phyloP scores from a whole-genome alignment of 2,329 filamentous ascomycete genomes.

The Paecilomyces niveus region DNA sequence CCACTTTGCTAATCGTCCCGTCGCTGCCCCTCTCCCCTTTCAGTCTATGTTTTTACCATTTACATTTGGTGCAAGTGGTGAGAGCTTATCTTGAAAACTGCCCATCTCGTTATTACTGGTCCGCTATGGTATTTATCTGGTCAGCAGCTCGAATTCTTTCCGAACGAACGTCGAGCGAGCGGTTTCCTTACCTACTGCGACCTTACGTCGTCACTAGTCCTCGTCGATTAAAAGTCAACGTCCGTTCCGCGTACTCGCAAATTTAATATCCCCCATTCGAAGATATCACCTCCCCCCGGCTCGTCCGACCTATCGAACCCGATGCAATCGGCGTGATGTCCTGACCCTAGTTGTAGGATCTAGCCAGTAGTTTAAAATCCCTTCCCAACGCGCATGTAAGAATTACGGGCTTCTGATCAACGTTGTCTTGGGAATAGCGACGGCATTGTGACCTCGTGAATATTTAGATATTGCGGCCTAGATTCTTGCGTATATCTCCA shows the following conservation, averaged over 20 bases:
- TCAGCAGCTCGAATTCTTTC: constrained; percentile 19
- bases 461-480: not conserved
- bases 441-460: not conserved
- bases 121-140: constrained; percentile 20
- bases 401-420: not conserved
- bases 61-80: constrained; percentile 4
- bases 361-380: not conserved
- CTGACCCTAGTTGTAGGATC: not conserved
- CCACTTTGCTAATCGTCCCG: not conserved
- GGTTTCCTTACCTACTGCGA: constrained; percentile 12
- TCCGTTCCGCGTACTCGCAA: constrained; percentile 16
- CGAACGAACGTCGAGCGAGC: constrained; percentile 20
- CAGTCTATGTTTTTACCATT: constrained; percentile 2
- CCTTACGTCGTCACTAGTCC: constrained; percentile 14
- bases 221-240: constrained; percentile 16
- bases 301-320: not conserved
- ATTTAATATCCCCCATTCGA: constrained; percentile 10
- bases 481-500: not conserved
- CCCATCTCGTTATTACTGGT: constrained; percentile 1
- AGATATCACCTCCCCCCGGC: not conserved
- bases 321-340: not conserved
- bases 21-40: not conserved
- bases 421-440: not conserved
- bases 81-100: not conserved
- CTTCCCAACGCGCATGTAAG: not conserved